These are phyloP conservation scores for Suhomyces sp. DNA, from an alignment of 805 yeast genomes.

Conservation along the genomic window DNA sequence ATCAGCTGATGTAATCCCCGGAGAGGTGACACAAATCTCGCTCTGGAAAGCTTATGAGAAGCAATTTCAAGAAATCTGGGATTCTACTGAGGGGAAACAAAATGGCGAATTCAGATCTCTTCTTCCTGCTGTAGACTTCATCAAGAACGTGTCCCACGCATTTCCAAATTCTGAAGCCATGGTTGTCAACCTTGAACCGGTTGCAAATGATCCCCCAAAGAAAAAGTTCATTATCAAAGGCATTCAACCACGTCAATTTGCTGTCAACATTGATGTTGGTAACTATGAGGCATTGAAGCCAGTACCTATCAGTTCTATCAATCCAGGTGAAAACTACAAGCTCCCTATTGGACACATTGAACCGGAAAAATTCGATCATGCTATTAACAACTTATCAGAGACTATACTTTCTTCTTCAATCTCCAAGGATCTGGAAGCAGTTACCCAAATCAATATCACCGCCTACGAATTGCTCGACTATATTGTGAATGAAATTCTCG, in stretches of 20 bases:
- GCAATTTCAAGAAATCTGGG: slow-evolving; percentile 69
- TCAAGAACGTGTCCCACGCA: slow-evolving; percentile 88
- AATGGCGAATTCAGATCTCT: slow-evolving; percentile 37
- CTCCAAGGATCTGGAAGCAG: slow-evolving; percentile 14
- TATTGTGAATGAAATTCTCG: slow-evolving; percentile 27
- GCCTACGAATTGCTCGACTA: slow-evolving; percentile 36
- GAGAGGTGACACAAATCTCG: slow-evolving; percentile 92
- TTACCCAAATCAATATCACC: slow-evolving; percentile 27
- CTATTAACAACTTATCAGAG: slow-evolving; percentile 23
- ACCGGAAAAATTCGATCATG: slow-evolving; percentile 27
- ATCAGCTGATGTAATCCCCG: slow-evolving; percentile 33
- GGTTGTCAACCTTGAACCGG: slow-evolving; percentile 68
- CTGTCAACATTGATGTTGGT: slow-evolving; percentile 47
- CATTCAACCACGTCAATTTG: slow-evolving; percentile 75
- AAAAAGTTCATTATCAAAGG: slow-evolving; percentile 92
- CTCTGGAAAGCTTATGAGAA: slow-evolving; percentile 94
- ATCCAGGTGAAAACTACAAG: slow-evolving; percentile 16
- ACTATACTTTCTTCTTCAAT: slow-evolving; percentile 22
- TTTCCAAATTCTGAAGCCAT: slow-evolving; percentile 88
- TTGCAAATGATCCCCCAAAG: slow-evolving; percentile 42
- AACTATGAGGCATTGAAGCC: slow-evolving; percentile 43
- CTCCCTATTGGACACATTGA: slow-evolving; percentile 41
- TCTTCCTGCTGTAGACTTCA: slow-evolving; percentile 94
- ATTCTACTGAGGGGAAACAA: slow-evolving; percentile 40
- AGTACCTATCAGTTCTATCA: slow-evolving; percentile 10